Evolutionary conservation across 2,329 filamentous ascomycete genomes (phyloP).

Genomic region (Aureobasidium subglaciale): DNA sequence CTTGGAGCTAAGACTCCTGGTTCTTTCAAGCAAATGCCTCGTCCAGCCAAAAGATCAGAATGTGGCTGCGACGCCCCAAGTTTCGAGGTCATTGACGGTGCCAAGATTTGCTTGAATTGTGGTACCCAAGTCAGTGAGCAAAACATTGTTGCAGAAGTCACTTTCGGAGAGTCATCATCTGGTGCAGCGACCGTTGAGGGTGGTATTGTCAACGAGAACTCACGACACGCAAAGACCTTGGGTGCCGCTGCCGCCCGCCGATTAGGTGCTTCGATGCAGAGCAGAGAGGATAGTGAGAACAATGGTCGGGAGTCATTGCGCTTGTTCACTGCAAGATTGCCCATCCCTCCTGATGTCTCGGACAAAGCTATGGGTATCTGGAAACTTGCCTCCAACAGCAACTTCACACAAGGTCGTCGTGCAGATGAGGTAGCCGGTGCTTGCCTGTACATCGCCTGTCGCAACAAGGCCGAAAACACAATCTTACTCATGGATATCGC

Average conservation of each 20-base stretch:
- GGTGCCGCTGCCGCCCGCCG: conserved; percentile 40
- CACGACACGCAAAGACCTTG: conserved; percentile 65
- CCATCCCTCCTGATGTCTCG: conserved; percentile 30
- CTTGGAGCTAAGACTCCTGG: not conserved
- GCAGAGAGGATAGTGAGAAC: conserved; percentile 50
- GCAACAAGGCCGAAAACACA: conserved; percentile 69
- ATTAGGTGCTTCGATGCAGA: conserved; percentile 43
- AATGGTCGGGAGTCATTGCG: conserved; percentile 38
- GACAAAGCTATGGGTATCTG: conserved; percentile 37
- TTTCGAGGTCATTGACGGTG: conserved; percentile 29
- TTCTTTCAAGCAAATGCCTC: conserved; percentile 9
- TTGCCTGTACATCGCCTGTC: conserved; percentile 81
- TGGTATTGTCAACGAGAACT: conserved; percentile 77
- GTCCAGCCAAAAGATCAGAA: conserved; percentile 9
- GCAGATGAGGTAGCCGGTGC: conserved; percentile 83
- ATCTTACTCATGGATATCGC: conserved; percentile 95
- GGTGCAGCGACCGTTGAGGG: conserved; percentile 89
- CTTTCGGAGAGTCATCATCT: conserved; percentile 78
- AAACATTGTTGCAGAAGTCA: conserved; percentile 86
- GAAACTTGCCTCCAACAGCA: conserved; percentile 50
- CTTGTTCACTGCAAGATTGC: conserved; percentile 32
- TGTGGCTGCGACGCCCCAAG: conserved; percentile 24
- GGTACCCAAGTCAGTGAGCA: conserved; percentile 77
- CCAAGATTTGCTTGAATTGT: conserved; percentile 68
- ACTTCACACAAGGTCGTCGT: conserved; percentile 73